Conservation (phyloP, 2,329 filamentous ascomycete species). For the Cephalotrichum gorgonifer region DNA sequence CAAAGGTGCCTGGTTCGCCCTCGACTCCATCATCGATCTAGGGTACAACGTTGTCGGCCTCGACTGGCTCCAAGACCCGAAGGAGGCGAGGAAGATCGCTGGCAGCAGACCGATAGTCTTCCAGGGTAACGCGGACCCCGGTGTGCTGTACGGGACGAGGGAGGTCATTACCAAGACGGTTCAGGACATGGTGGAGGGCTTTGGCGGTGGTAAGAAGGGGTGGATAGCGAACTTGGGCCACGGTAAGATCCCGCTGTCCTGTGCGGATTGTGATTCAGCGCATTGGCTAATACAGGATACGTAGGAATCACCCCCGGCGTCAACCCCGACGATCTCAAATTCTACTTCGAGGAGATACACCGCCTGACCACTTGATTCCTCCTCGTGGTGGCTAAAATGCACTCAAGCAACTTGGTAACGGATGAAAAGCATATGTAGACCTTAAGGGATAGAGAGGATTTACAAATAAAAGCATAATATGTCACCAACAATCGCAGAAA, state of each 20-base stretch:
- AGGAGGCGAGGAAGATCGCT: slow-evolving; percentile 71
- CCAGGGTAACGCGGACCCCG: slow-evolving; percentile 94
- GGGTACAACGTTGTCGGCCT: slow-evolving; percentile 91
- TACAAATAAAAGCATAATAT: neutral
- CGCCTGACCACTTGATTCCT: slow-evolving; percentile 39
- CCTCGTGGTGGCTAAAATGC: too few species aligned
- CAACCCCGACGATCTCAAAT: slow-evolving; percentile 83
- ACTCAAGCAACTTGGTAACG: neutral
- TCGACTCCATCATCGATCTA: slow-evolving; percentile 76
- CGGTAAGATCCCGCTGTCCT: slow-evolving; percentile 44
- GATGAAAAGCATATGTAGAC: neutral
- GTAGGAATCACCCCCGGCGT: slow-evolving; percentile 88
- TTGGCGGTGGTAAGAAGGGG: slow-evolving; percentile 65
- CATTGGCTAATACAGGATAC: slow-evolving; percentile 4
- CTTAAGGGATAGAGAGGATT: neutral
- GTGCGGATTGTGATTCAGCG: neutral
- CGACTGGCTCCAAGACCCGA: slow-evolving; percentile 89
- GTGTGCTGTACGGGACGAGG: slow-evolving; percentile 76
- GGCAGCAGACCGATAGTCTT: slow-evolving; percentile 65
- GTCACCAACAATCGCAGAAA: neutral
- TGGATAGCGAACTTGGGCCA: slow-evolving; percentile 98
- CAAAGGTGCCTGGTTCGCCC: slow-evolving; percentile 92
- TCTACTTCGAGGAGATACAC: slow-evolving; percentile 90
- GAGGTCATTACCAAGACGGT: slow-evolving; percentile 75
- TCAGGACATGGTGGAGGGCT: slow-evolving; percentile 78